Base-by-base conservation (phyloP, 225 moss, liverwort and hornwort genomes). In the Neckera pumila region DNA sequence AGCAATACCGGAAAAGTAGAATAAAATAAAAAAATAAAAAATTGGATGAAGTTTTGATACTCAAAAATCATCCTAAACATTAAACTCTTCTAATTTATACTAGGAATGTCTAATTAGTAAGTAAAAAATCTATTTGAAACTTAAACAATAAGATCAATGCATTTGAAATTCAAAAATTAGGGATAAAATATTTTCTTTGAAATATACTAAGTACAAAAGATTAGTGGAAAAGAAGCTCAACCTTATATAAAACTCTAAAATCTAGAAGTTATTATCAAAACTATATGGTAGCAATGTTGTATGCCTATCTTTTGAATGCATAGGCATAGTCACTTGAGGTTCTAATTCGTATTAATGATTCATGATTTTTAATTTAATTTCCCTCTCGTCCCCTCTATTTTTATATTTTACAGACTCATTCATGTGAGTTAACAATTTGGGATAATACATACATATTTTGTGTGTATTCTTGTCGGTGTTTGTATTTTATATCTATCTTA, bases 21-120 rank as follows among this genome's bases (percentile, higher is more conserved):
- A 9, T 3, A 3, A 1, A 3, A 5, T 8, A 5, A 18, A 65
- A 18, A 25, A 25, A 2, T 8, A 15, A 11, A 26, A 3, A 40
- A 42, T 71, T 42, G 0, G 26, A 71, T 26, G 42, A 71, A 25
- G 26, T 40, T 42, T 26, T 4, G 0, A 15, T 42, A 2, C 15
- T 71, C 1, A 26, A 42, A 71, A 26, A 3, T 15, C 16, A 71
- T 10, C 4, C 4, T 15, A 40, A 40, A 71, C 9, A 16, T 42
- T 42, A 27, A 42, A 42, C 5, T 15, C 27, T 3, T 72, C 10
- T 43, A 43, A 42, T 43, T 42, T 5, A 42, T 16, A 3, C 71
- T 26, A 71, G 1, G 8, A 26, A 71, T 42, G 5, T 14, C 5
- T 2, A 1, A 43, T 72, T 31, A 31, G 4, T 0, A 19, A 31